Percentiles rank a stretch among this genome's conserved stretches.
Evolutionary conservation across 129 eudicot genomes (phyloP).

Genomic region (Apium graveolens): DNA sequence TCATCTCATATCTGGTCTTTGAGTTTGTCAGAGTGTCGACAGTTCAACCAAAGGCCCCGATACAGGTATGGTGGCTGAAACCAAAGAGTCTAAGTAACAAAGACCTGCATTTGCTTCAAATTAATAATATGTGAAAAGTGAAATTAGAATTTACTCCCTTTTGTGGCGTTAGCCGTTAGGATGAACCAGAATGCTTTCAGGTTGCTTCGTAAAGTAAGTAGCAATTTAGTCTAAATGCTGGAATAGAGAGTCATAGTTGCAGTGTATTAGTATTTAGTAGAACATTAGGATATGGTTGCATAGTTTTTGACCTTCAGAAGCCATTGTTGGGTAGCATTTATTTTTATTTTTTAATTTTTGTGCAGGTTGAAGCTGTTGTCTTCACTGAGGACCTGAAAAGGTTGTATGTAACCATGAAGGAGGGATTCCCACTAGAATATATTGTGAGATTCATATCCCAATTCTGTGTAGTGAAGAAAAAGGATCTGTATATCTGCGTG

Average conservation of each 20-base stretch:
- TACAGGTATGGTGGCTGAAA: background rate
- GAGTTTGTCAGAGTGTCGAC: background rate
- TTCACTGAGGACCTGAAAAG: constrained; percentile 86
- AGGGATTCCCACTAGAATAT: constrained; percentile 95
- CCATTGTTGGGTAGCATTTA: background rate
- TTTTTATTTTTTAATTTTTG: constrained; percentile 16
- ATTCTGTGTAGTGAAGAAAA: background rate
- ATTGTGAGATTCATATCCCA: constrained; percentile 37
- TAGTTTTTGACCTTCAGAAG: background rate
- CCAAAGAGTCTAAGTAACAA: background rate
- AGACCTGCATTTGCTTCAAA: background rate
- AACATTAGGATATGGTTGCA: background rate
- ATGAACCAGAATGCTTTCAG: background rate
- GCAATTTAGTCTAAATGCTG: background rate
- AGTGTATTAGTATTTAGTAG: background rate
- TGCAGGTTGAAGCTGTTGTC: constrained; percentile 89
- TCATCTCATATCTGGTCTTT: background rate
- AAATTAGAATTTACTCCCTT: background rate
- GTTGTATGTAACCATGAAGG: constrained; percentile 85
- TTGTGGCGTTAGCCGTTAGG: background rate
- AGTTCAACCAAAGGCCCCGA: background rate
- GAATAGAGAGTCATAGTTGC: background rate
- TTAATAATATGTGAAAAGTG: background rate
- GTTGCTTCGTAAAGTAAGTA: background rate
- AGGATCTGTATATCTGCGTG: constrained; percentile 9